Conservation (phyloP, 768 basidiomycete genomes). For the Rubroboletus satanas region DNA sequence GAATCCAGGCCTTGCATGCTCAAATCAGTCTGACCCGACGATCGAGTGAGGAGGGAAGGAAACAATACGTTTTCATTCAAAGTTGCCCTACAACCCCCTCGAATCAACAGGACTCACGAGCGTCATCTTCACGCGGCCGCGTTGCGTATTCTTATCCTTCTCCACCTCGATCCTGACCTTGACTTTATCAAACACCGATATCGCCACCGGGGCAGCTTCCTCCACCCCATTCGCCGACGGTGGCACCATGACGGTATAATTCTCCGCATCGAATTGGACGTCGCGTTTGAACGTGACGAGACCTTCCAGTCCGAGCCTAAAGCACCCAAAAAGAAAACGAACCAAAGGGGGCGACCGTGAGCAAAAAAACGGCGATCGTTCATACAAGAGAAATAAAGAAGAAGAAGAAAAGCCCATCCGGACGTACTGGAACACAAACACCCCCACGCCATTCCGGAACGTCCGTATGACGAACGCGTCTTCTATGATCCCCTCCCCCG, state of each 20-base stretch:
- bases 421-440: slow-evolving; percentile 88
- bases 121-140: slow-evolving; percentile 85
- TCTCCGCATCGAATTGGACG: slow-evolving; percentile 86
- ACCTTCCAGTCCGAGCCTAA: slow-evolving; percentile 89
- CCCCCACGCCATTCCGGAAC: slow-evolving; percentile 94
- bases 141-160: slow-evolving; percentile 91
- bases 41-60: background rate
- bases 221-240: slow-evolving; percentile 9
- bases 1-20: background rate
- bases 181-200: slow-evolving; percentile 94
- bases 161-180: slow-evolving; percentile 87
- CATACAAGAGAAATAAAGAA: too few relatives aligned
- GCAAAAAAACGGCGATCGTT: background rate
- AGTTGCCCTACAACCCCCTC: slow-evolving; percentile 31
- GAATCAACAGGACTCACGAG: slow-evolving; percentile 66
- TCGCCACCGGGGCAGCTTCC: slow-evolving; percentile 43
- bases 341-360: background rate
- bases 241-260: slow-evolving; percentile 78
- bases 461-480: slow-evolving; percentile 92
- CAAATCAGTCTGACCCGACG: background rate
- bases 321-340: background rate
- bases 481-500: slow-evolving; percentile 50
- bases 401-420: background rate
- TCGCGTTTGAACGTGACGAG: slow-evolving; percentile 91
- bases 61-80: background rate